Evolutionary conservation across 345 rosid species (phyloP), one percentile per base, ranked within the genome.

Genomic region (Fremontodendron californicum): DNA sequence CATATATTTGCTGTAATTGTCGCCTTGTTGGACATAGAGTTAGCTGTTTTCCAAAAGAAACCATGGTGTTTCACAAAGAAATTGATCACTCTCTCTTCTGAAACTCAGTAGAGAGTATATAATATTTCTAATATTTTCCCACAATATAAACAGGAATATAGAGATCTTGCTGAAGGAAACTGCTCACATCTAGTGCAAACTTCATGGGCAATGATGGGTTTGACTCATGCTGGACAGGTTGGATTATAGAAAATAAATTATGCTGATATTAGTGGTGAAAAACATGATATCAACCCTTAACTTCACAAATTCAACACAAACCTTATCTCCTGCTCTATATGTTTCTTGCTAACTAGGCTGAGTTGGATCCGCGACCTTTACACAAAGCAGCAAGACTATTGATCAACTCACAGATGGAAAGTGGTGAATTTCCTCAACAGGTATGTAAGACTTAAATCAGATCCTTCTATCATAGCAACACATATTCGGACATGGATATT

Each of bases 311-410:
- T 69, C 25, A 68, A 68, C 35, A 45, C 54, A 25, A 68, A 45
- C 39, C 13, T 68, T 23, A 48, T 29, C 48, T 70, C 58, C 8
- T 48, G 54, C 12, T 48, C 40, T 29, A 1, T 46, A 4, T 70
- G 8, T 71, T 71, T 71, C 27, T 71, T 49, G 25, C 43, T 48
- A 48, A 71, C 42, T 49, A 71, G 74, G 74, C 43, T 9, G 60
- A 71, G 58, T 37, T 71, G 18, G 45, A 71, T 49, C 60, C 61
- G 0, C 43, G n/a, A 49, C 74, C 74, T 18, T 31, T 49, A 6
- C 74, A 71, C 27, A 49, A 71, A 71, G 74, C 74, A 18, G 74
- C 74, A 71, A 71, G 74, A 49, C 74, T 71, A 12, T 9, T 71
- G 74, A 71, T 71, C 27, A 71, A 71, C 60, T 71, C 74, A 31